A percentile compares a stretch with the other conserved stretches of the same genome.
Conservation (phyloP, 306 rosid species). For the Casuarina glauca region DNA sequence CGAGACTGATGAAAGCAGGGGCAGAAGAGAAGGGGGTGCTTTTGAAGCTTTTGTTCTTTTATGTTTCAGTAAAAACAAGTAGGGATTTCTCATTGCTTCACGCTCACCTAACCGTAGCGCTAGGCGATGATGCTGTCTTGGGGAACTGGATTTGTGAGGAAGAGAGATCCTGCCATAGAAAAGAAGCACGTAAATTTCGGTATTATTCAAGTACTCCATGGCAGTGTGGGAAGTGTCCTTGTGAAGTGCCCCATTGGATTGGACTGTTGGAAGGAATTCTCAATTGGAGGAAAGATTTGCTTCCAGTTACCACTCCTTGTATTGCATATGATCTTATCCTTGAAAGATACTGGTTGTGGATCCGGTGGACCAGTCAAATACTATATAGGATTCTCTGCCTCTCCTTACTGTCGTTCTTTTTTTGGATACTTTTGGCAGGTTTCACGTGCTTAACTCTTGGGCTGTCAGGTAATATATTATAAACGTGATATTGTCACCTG, state of each 20-base stretch:
- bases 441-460: not conserved
- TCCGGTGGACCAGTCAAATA: constrained; percentile 39
- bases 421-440: not conserved
- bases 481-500: not conserved
- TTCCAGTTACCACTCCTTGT: not conserved
- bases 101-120: not conserved
- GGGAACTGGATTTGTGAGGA: constrained; percentile 4
- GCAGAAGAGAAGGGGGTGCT: constrained; percentile 1
- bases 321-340: not conserved
- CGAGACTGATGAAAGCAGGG: constrained; percentile 54
- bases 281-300: not conserved
- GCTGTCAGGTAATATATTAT: not conserved
- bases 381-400: constrained; percentile 39
- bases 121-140: not conserved
- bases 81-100: constrained; percentile 12
- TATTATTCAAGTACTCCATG: constrained; percentile 20
- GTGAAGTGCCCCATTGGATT: not conserved
- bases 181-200: not conserved
- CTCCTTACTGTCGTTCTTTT: not conserved
- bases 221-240: not conserved
- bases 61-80: constrained; percentile 1
- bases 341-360: constrained; percentile 11
- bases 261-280: not conserved
- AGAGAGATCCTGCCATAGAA: constrained; percentile 8
- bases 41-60: constrained; percentile 20